Evolutionary conservation across 106 monocot species (phyloP).

Genomic region (Vanilla planifolia): DNA sequence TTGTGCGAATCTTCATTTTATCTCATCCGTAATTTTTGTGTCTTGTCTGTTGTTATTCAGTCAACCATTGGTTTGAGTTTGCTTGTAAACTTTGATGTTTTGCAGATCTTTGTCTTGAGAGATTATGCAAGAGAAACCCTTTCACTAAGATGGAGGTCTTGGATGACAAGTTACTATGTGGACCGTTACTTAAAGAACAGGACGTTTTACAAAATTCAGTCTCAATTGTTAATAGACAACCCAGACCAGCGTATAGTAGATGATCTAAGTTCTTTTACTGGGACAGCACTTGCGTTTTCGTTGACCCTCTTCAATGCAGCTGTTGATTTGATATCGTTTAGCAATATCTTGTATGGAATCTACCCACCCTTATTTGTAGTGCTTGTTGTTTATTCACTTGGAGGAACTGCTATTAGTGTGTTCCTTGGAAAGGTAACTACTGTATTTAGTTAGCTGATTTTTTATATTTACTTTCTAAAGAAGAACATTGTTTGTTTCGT

Average conservation of each 20-base stretch:
- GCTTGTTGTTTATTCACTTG: constrained; percentile 90
- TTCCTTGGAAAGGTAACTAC: constrained; percentile 86
- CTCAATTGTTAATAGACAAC: constrained; percentile 83
- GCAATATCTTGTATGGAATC: constrained; percentile 79
- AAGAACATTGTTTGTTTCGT: neutral
- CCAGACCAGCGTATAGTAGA: constrained; percentile 98
- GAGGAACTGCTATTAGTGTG: constrained; percentile 83
- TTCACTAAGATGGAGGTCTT: constrained; percentile 94
- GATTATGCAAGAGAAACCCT: constrained; percentile 94
- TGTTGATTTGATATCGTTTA: constrained; percentile 93
- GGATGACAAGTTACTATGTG: constrained; percentile 99
- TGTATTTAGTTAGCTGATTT: neutral
- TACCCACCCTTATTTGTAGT: constrained; percentile 95
- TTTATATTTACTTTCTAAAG: neutral
- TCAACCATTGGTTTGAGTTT: too few species aligned
- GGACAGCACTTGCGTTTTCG: constrained; percentile 87
- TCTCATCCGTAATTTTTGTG: too few species aligned
- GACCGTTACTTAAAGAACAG: constrained; percentile 74
- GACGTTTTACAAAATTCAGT: constrained; percentile 75
- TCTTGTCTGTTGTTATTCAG: too few species aligned
- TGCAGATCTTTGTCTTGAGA: constrained; percentile 89
- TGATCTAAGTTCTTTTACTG: constrained; percentile 79
- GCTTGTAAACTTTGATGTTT: constrained; percentile 5
- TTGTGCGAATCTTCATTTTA: too few species aligned
- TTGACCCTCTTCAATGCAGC: constrained; percentile 84